Percentiles rank a stretch among this genome's conserved stretches.
Evolutionary conservation across 345 rosid genomes (phyloP).

Genomic region (Boechera divaricarpa): DNA sequence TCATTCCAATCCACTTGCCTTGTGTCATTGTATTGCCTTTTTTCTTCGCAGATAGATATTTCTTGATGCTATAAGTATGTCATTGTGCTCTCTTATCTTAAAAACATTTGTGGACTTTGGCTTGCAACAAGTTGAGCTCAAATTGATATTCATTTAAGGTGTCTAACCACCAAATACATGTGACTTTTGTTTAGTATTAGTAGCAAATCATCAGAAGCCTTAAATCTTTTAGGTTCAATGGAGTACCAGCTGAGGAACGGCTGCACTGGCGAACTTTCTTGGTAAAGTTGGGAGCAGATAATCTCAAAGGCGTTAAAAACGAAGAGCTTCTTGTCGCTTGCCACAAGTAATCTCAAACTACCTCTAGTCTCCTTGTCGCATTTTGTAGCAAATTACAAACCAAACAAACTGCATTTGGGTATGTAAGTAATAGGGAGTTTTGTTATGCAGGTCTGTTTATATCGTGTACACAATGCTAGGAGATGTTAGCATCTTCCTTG

Average conservation of each 20-base stretch:
- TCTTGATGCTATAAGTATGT: slow-evolving; percentile 6
- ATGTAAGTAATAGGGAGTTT: background rate
- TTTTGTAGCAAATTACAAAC: background rate
- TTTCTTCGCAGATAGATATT: background rate
- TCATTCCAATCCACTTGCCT: background rate
- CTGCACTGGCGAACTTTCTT: slow-evolving; percentile 92
- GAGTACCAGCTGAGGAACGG: slow-evolving; percentile 96
- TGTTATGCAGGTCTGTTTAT: slow-evolving; percentile 75
- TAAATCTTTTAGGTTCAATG: slow-evolving; percentile 69
- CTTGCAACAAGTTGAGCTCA: slow-evolving; percentile 2
- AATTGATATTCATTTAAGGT: background rate
- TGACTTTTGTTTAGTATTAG: background rate
- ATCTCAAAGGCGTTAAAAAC: slow-evolving; percentile 86
- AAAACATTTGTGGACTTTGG: background rate
- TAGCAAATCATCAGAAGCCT: slow-evolving; percentile 3
- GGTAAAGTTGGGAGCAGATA: slow-evolving; percentile 90
- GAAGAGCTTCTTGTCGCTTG: slow-evolving; percentile 97
- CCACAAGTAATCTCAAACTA: slow-evolving; percentile 67
- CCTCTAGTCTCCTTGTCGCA: background rate
- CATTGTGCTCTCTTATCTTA: background rate
- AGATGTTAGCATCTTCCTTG: slow-evolving; percentile 86
- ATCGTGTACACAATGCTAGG: slow-evolving; percentile 92
- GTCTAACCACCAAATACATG: slow-evolving; percentile 1
- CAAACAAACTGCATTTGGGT: background rate
- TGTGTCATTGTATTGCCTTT: background rate